phyloP scores from a whole-genome alignment of 2,329 filamentous ascomycete species.

The Pyricularia grisea region DNA sequence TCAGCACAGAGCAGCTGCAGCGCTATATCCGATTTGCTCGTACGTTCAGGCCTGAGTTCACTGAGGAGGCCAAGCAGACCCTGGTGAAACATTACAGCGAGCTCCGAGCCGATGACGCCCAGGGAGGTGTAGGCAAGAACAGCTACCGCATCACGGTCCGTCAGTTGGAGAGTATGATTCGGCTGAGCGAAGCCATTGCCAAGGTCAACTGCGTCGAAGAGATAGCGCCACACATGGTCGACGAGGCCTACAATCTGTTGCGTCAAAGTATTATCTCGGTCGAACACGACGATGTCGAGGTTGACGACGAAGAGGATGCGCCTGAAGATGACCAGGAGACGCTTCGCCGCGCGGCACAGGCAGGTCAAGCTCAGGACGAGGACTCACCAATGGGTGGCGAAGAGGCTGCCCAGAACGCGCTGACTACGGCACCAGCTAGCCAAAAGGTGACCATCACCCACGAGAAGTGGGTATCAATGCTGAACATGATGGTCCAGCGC shows the following conservation, averaged over 20 bases:
- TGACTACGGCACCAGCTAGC: slow-evolving; percentile 13
- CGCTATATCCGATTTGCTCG: slow-evolving; percentile 94
- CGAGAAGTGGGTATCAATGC: slow-evolving; percentile 87
- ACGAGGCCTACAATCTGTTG: slow-evolving; percentile 85
- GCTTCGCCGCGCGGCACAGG: slow-evolving; percentile 7
- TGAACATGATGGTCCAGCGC: slow-evolving; percentile 74
- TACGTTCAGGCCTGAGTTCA: slow-evolving; percentile 88
- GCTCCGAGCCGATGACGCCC: slow-evolving; percentile 82
- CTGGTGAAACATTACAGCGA: slow-evolving; percentile 95
- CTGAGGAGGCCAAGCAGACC: slow-evolving; percentile 71
- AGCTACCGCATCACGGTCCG: slow-evolving; percentile 96
- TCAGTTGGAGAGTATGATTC: slow-evolving; percentile 91
- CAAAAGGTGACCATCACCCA: slow-evolving; percentile 85
- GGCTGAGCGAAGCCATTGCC: slow-evolving; percentile 92
- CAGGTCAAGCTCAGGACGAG: slow-evolving; percentile 34
- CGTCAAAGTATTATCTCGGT: slow-evolving; percentile 95
- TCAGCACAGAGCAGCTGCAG: slow-evolving; percentile 92
- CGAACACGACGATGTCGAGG: slow-evolving; percentile 93
- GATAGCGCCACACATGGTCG: slow-evolving; percentile 74
- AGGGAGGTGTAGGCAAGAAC: slow-evolving; percentile 88
- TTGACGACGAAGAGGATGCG: slow-evolving; percentile 72
- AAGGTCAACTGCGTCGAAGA: slow-evolving; percentile 96
- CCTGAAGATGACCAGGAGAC: slow-evolving; percentile 17
- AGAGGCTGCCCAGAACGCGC: slow-evolving; percentile 20
- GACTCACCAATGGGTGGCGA: slow-evolving; percentile 32